Evolutionary conservation across 78 protist genomes (phyloP).

Genomic region (Monocercomonoides exilis): DNA sequence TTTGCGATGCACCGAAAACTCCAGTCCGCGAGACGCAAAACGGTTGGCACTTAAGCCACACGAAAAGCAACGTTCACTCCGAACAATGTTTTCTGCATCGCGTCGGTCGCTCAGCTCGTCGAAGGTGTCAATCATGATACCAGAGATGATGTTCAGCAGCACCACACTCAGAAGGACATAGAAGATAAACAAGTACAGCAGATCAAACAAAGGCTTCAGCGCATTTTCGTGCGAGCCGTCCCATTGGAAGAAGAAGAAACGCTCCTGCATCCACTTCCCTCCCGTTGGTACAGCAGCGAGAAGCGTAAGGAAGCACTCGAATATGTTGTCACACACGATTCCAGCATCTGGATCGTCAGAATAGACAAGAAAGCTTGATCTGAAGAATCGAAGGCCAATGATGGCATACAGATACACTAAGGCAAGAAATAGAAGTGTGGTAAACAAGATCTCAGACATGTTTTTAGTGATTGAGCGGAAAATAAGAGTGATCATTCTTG

Average conservation of each 20-base stretch:
- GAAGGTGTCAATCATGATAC: background rate
- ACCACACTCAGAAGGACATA: background rate
- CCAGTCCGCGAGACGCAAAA: background rate
- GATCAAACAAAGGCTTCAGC: background rate
- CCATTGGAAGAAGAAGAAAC: background rate
- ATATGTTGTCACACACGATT: background rate
- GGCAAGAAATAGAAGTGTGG: background rate
- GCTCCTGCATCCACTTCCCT: background rate
- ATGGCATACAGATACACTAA: background rate
- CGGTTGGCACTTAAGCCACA: background rate
- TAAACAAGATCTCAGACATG: background rate
- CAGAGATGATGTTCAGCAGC: background rate
- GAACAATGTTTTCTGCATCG: background rate
- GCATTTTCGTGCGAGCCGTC: background rate
- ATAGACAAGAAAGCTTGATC: background rate
- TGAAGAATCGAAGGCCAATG: background rate
- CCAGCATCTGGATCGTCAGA: background rate
- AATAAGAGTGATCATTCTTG: background rate
- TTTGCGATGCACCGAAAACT: background rate
- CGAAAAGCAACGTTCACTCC: background rate
- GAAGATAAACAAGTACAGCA: background rate
- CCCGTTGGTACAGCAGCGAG: background rate
- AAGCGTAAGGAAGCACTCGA: background rate
- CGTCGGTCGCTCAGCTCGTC: background rate
- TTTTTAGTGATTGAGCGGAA: background rate